Base-by-base conservation (phyloP, 768 basidiomycete genomes). In the Amanita phalloides region DNA sequence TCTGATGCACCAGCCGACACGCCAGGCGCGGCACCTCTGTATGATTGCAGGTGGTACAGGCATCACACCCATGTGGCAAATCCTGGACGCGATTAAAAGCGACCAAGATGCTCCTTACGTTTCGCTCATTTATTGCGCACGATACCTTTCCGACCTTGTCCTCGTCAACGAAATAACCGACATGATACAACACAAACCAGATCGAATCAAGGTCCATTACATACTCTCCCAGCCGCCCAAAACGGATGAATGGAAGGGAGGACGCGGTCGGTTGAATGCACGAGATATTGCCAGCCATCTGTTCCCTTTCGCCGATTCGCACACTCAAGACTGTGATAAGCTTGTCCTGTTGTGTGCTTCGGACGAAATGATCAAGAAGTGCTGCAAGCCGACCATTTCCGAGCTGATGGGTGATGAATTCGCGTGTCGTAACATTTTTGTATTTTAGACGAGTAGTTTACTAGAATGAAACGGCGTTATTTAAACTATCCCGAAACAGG, bases 91-190 rank as follows among this genome's bases (percentile, higher is more conserved):
- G 10, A 78, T 97, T 64, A 86, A 87, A 68, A 90, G 93, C 67
- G 82, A 89, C 17, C 64, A 70, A 42, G 95, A 99, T 75, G 71
- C 63, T 55, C 96, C 95, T 35, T 79, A 75, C 58, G 68, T 98
- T 61, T 79, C 77, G 56, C 81, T 99, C 62, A 90, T 99, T 63
- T 98, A 98, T 68, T 45, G 44, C 28, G 44, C 44, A 6, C 44
- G 44, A 13, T 45, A 30, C n/a, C 7, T 45, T 30, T 28, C 26
- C n/a, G 44, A 45, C 44, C 44, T 45, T 17, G 30, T 45, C 17
- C 44, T 45, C 6, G n/a, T 45, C 14, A 30, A 45, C 17, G 44
- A 45, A 45, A 45, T 45, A 14, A 30, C 32, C n/a, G 7, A 32
- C 3, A 4, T 45, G 13, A 45, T n/a, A 17, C 44, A 10, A n/a